A percentile compares a stretch with the other conserved stretches of the same genome.
Evolutionary conservation across 441 rosid species (phyloP).

Genomic region (Gossypium lobatum): DNA sequence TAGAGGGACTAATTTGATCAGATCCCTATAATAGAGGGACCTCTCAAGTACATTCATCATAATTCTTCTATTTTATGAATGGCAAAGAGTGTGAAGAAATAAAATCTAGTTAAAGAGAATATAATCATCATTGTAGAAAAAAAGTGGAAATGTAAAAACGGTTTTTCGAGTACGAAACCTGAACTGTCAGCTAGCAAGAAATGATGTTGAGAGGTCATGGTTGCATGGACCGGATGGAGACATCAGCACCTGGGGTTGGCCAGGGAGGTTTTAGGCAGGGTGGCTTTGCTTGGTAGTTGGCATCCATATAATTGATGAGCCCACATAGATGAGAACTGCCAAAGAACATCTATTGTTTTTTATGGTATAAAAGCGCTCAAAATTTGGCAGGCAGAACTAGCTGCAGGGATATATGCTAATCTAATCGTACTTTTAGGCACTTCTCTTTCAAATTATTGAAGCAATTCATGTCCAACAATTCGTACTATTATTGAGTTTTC

Average conservation of each 20-base stretch:
- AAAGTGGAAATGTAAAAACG: neutral
- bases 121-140: neutral
- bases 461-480: constrained; percentile 1
- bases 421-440: constrained; percentile 8
- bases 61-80: neutral
- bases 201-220: neutral
- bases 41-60: too few relatives aligned
- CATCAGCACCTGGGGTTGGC: neutral
- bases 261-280: neutral
- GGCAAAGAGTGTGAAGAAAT: neutral
- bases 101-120: neutral
- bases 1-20: too few relatives aligned
- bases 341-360: neutral
- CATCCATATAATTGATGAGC: constrained; percentile 2
- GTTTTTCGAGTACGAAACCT: neutral
- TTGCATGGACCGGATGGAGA: neutral
- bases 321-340: constrained; percentile 1
- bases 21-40: too few relatives aligned
- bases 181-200: neutral
- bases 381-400: constrained; percentile 3
- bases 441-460: neutral
- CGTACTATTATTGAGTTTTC: neutral
- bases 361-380: neutral
- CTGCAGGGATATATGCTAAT: constrained; percentile 6
- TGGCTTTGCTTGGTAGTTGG: neutral